Conservation (phyloP, 495 filamentous ascomycete genomes). For the Evernia prunastri region DNA sequence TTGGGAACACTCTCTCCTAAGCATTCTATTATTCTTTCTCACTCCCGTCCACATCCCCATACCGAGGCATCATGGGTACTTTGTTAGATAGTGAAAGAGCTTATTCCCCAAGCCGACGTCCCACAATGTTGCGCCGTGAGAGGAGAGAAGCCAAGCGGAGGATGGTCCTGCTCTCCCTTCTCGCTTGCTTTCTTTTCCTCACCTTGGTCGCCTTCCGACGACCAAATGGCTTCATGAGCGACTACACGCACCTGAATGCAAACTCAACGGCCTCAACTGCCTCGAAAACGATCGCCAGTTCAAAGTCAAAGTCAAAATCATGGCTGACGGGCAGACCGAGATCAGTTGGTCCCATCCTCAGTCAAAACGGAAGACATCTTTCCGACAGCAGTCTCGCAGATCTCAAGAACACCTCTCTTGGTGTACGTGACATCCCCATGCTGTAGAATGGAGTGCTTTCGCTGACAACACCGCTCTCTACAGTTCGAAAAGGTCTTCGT, state of each 20-base stretch:
- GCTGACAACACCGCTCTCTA: slow-evolving; percentile 9
- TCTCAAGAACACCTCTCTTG: slow-evolving; percentile 20
- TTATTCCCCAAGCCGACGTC: slow-evolving; percentile 3
- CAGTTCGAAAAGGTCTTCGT: slow-evolving; percentile 57
- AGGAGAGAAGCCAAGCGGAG: slow-evolving; percentile 20
- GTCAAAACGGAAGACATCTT: slow-evolving; percentile 15
- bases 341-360: slow-evolving; percentile 10
- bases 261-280: background rate
- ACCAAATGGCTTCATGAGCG: slow-evolving; percentile 17
- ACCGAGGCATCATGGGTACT: slow-evolving; percentile 14
- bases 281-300: background rate
- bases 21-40: background rate
- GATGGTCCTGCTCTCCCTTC: slow-evolving; percentile 16
- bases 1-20: background rate
- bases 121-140: slow-evolving; percentile 14
- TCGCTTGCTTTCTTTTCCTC: slow-evolving; percentile 16
- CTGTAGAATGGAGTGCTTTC: background rate
- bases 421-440: background rate
- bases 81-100: slow-evolving; percentile 18
- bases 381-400: slow-evolving; percentile 14
- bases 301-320: background rate
- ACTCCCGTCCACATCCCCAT: background rate
- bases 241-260: background rate
- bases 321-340: slow-evolving; percentile 1
- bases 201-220: slow-evolving; percentile 19